Percentiles rank a stretch among this genome's conserved stretches.
phyloP scores from a whole-genome alignment of 352 stramenopile genomes.

The Pythium volutum region DNA sequence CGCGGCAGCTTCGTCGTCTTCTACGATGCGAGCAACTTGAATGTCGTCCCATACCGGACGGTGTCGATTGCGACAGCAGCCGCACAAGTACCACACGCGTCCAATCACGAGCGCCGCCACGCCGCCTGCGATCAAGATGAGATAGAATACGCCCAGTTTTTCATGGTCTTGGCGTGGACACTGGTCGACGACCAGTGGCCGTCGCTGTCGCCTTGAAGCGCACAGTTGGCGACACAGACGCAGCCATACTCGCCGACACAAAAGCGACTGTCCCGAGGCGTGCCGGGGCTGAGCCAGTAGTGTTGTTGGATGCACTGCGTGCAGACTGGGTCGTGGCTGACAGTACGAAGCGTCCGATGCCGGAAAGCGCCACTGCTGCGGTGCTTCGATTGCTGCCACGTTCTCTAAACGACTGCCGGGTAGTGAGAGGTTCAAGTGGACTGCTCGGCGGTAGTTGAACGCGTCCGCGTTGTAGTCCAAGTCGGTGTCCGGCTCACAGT shows the following conservation, averaged over 20 bases:
- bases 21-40: no score
- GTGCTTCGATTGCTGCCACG: neutral
- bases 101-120: no score
- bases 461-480: neutral
- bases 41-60: no score
- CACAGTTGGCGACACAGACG: constrained; percentile 17
- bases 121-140: no score
- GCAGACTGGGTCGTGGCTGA: constrained; percentile 1
- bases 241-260: constrained; percentile 16
- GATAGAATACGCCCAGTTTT: no score
- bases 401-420: neutral
- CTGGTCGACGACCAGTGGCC: no score
- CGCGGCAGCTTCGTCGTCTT: no score
- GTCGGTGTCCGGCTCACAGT: neutral
- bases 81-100: no score
- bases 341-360: constrained; percentile 7
- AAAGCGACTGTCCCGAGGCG: constrained; percentile 11
- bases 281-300: neutral
- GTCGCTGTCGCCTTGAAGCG: neutral
- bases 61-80: no score
- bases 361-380: constrained; percentile 8
- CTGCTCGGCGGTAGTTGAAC: neutral
- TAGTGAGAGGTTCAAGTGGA: neutral
- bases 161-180: no score
- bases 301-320: neutral